A percentile compares a stretch with the other conserved stretches of the same genome.
Evolutionary conservation across 768 basidiomycete species (phyloP).

Genomic region (Kwoniella bestiolae): DNA sequence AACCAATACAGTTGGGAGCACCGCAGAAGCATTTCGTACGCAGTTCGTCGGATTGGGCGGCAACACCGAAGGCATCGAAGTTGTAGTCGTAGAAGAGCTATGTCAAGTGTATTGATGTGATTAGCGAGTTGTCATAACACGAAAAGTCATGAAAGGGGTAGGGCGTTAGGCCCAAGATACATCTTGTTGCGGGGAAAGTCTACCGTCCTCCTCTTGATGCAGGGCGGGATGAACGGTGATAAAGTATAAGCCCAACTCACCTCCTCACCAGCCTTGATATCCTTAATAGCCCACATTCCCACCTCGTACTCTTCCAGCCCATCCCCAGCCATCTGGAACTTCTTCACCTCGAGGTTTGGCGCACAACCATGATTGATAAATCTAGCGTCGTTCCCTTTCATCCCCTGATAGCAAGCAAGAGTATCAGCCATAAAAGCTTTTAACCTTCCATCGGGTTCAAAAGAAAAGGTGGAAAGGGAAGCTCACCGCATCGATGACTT

Average conservation of each 20-base stretch:
- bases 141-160: too few relatives aligned
- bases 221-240: too few relatives aligned
- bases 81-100: conserved; percentile 58
- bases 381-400: conserved; percentile 58
- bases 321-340: conserved; percentile 54
- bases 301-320: conserved; percentile 58
- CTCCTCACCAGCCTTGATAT: conserved; percentile 57
- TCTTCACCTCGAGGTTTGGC: conserved; percentile 58
- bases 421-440: too few relatives aligned
- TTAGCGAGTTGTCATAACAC: too few relatives aligned
- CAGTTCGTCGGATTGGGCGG: conserved; percentile 35
- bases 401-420: conserved; percentile 43
- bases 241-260: conserved; percentile 26
- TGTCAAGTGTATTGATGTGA: not conserved
- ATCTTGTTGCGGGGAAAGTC: too few relatives aligned
- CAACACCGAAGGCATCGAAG: conserved; percentile 54
- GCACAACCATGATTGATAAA: conserved; percentile 59
- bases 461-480: not conserved
- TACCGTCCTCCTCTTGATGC: too few relatives aligned
- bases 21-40: conserved; percentile 57
- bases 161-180: too few relatives aligned
- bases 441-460: too few relatives aligned
- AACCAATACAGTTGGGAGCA: conserved; percentile 52
- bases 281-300: conserved; percentile 57
- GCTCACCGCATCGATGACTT: conserved; percentile 58